These are phyloP conservation scores for Calonectria hawksworthii DNA, from an alignment of 2,329 filamentous ascomycete genomes.

Conservation along the genomic window DNA sequence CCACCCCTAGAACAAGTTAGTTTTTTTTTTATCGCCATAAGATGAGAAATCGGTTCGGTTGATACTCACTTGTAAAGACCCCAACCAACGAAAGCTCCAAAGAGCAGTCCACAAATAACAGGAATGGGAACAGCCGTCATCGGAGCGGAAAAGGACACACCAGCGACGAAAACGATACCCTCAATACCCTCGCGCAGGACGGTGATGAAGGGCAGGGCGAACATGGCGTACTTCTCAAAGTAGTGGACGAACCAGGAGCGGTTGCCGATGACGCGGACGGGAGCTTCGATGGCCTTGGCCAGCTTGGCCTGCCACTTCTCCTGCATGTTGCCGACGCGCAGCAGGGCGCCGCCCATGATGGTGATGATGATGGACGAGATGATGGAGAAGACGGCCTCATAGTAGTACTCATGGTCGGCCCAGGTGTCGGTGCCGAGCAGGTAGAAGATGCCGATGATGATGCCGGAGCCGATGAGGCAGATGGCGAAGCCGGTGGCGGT, in stretches of 20 bases:
- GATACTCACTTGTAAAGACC: slow-evolving; percentile 78
- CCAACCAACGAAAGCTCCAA: slow-evolving; percentile 78
- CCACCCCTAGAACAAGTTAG: slow-evolving; percentile 51
- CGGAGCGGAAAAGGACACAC: slow-evolving; percentile 82
- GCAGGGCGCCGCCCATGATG: slow-evolving; percentile 82
- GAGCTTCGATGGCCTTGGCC: slow-evolving; percentile 74
- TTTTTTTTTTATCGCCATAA: slow-evolving; percentile 19
- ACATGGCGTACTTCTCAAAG: slow-evolving; percentile 88
- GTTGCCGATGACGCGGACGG: slow-evolving; percentile 60
- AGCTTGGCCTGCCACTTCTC: slow-evolving; percentile 90
- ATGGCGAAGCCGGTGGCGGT: slow-evolving; percentile 57
- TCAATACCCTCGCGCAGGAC: slow-evolving; percentile 89
- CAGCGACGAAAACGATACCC: slow-evolving; percentile 89
- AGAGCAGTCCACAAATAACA: slow-evolving; percentile 78
- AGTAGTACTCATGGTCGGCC: slow-evolving; percentile 79
- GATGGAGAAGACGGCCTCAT: slow-evolving; percentile 84
- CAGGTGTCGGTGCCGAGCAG: slow-evolving; percentile 76
- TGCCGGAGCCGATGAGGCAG: slow-evolving; percentile 74
- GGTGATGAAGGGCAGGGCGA: slow-evolving; percentile 87
- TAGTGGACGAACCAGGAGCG: slow-evolving; percentile 70
- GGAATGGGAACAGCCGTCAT: slow-evolving; percentile 83
- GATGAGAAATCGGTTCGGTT: accelerated
- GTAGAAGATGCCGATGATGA: slow-evolving; percentile 82
- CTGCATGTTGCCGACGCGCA: slow-evolving; percentile 86
- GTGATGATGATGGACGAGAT: slow-evolving; percentile 87